Evolutionary conservation across 2,329 filamentous ascomycete species (phyloP).

Genomic region (Fusarium albidum): DNA sequence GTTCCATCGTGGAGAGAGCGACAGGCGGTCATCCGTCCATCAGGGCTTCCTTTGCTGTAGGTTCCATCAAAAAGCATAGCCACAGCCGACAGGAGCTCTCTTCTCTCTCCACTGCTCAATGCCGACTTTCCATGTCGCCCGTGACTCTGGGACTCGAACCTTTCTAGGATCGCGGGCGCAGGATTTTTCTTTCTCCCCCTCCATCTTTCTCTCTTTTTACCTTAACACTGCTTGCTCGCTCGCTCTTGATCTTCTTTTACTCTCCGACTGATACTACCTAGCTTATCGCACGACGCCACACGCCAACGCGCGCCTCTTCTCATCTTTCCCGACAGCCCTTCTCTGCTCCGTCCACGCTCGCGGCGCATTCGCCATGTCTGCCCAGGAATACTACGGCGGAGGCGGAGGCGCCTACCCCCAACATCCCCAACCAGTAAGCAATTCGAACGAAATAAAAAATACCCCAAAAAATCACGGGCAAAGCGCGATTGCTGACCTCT

Average conservation of each 20-base stretch:
- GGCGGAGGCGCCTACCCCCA: constrained; percentile 48
- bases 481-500: constrained; percentile 24
- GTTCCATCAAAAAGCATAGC: neutral
- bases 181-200: neutral
- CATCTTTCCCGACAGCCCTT: neutral
- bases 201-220: neutral
- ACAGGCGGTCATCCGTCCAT: neutral
- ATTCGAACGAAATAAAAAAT: neutral
- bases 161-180: neutral
- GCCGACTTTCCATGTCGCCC: neutral
- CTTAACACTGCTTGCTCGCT: too few relatives aligned
- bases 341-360: neutral
- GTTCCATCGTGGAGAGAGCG: neutral
- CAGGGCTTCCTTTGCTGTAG: neutral
- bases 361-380: constrained; percentile 45
- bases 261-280: neutral
- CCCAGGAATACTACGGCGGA: constrained; percentile 52
- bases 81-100: neutral
- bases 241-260: too few relatives aligned
- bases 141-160: constrained; percentile 1
- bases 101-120: neutral
- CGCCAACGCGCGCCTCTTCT: neutral
- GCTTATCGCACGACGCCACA: neutral
- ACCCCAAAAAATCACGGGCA: neutral
- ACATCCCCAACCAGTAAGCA: constrained; percentile 51